Conservation (phyloP, 1,284 basidiomycete species). For the Pyrrhoderma noxium region DNA sequence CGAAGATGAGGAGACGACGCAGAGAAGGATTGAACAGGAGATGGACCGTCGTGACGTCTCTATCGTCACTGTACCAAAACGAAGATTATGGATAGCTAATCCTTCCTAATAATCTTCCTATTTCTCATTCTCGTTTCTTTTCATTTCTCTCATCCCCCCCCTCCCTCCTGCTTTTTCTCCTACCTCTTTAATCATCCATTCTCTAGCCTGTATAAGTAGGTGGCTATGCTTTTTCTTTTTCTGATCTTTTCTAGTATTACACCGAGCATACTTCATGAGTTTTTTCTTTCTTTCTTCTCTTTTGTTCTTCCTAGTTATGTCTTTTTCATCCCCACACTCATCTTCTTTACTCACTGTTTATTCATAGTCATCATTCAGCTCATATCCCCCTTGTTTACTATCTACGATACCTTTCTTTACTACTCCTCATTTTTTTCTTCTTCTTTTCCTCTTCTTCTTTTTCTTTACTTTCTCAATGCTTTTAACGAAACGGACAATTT, state of each 20-base stretch:
- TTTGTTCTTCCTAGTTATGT: too few species aligned
- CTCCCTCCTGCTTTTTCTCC: conserved; percentile 7
- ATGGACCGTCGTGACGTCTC: conserved; percentile 72
- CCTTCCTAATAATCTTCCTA: conserved; percentile 28
- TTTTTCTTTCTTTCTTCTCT: too few species aligned
- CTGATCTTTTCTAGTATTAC: too few species aligned
- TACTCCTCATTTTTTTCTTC: conserved; percentile 16
- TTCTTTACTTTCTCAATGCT: conserved; percentile 7
- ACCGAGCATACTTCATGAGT: too few species aligned
- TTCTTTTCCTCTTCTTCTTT: conserved; percentile 1
- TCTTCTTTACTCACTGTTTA: too few species aligned
- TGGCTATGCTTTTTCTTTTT: too few species aligned
- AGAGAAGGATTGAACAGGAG: conserved; percentile 69
- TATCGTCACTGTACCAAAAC: conserved; percentile 71
- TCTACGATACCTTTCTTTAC: too few species aligned
- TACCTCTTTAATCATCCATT: background rate
- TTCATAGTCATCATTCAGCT: too few species aligned
- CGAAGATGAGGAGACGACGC: conserved; percentile 62
- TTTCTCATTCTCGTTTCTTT: background rate
- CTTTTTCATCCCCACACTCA: too few species aligned
- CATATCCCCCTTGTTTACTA: too few species aligned
- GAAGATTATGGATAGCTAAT: conserved; percentile 64
- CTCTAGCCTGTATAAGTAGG: too few species aligned
- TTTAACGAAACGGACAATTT: too few species aligned
- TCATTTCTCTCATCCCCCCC: background rate